Evolutionary conservation across 2,329 filamentous ascomycete species (phyloP).

Genomic region (Talaromyces sp.): DNA sequence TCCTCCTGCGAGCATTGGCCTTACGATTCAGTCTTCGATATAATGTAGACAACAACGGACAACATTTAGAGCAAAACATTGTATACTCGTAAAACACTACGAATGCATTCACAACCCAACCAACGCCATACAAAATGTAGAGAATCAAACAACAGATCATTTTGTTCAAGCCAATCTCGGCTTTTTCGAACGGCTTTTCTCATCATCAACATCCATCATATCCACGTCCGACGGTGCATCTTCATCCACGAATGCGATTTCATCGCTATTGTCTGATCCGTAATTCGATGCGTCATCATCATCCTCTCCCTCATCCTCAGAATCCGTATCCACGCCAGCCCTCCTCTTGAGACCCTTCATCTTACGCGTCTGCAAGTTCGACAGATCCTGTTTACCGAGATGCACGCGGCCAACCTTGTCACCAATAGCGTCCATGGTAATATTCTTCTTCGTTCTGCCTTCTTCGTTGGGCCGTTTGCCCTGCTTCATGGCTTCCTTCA

Average conservation of each 20-base stretch:
- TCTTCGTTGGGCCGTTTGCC: slow-evolving; percentile 60
- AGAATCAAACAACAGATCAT: background rate
- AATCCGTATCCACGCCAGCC: slow-evolving; percentile 59
- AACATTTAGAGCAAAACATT: background rate
- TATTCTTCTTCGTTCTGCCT: slow-evolving; percentile 85
- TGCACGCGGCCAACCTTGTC: slow-evolving; percentile 96
- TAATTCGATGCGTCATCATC: slow-evolving; percentile 15
- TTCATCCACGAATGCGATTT: slow-evolving; percentile 16
- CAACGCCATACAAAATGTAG: slow-evolving; percentile 16
- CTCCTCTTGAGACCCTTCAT: slow-evolving; percentile 97
- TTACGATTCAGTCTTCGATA: background rate
- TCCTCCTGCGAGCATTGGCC: background rate
- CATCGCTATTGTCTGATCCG: slow-evolving; percentile 14
- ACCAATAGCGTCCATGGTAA: slow-evolving; percentile 83
- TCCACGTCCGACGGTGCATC: slow-evolving; percentile 38
- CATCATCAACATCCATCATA: slow-evolving; percentile 44
- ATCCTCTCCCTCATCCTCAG: slow-evolving; percentile 39
- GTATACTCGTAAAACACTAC: background rate
- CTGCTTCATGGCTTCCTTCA: slow-evolving; percentile 89
- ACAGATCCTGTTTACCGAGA: slow-evolving; percentile 83
- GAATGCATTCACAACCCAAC: background rate
- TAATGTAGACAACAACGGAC: background rate
- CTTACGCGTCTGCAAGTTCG: slow-evolving; percentile 87
- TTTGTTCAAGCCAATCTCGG: slow-evolving; percentile 9
- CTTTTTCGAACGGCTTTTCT: slow-evolving; percentile 15